Percentiles rank a stretch among this genome's conserved stretches.
These are phyloP conservation scores for Lecanoromycetidae sp. DNA, from an alignment of 2,329 filamentous ascomycete species.

Conservation along the genomic window DNA sequence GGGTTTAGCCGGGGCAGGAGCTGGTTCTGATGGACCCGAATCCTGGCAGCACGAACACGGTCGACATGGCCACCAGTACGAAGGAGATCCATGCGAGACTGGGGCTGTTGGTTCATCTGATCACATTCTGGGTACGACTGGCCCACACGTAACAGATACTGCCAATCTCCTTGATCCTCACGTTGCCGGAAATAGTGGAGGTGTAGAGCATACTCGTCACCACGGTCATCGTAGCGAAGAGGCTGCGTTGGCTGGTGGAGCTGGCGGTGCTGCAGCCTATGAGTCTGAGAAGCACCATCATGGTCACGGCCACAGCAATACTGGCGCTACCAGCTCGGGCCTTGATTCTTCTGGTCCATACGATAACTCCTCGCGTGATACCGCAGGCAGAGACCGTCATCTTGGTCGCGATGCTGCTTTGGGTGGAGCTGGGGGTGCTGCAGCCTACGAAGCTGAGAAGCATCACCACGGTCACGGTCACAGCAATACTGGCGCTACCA, in stretches of 20 bases:
- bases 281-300: conserved; percentile 4
- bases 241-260: conserved; percentile 19
- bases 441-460: conserved; percentile 15
- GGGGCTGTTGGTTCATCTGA: neutral
- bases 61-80: conserved; percentile 14
- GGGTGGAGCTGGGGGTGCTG: conserved; percentile 15
- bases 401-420: conserved; percentile 13
- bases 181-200: conserved; percentile 2
- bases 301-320: neutral
- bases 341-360: conserved; percentile 2
- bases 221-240: conserved; percentile 14
- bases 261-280: conserved; percentile 16
- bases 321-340: neutral
- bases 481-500: neutral
- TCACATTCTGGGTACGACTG: conserved; percentile 8
- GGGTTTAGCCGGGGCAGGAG: neutral
- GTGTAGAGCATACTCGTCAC: neutral
- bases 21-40: conserved; percentile 6
- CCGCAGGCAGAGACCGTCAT: neutral
- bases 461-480: conserved; percentile 10
- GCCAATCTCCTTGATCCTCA: conserved; percentile 18
- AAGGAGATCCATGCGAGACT: conserved; percentile 14
- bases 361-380: too few species aligned
- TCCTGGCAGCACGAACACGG: conserved; percentile 14
- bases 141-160: conserved; percentile 18